These are phyloP conservation scores for Kernera saxatilis DNA, from an alignment of 345 rosid genomes.

Conservation along the genomic window DNA sequence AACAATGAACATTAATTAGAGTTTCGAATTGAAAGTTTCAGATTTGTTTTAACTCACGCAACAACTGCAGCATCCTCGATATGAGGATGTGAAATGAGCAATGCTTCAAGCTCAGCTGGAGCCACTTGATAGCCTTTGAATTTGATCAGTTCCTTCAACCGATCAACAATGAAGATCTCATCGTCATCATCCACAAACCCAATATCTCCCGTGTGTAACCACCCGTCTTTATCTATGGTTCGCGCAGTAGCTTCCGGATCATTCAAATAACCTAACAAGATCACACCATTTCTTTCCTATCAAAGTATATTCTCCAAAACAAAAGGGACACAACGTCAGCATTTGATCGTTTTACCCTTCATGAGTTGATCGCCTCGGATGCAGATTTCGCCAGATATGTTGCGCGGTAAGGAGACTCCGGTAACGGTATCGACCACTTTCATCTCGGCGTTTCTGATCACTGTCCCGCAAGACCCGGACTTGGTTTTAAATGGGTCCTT, in stretches of 20 bases:
- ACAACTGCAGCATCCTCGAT: slow-evolving; percentile 57
- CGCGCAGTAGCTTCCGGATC: slow-evolving; percentile 40
- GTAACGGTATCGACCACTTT: slow-evolving; percentile 74
- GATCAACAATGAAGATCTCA: slow-evolving; percentile 60
- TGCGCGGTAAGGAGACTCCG: slow-evolving; percentile 50
- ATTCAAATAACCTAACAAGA: slow-evolving; percentile 39
- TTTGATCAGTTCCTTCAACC: slow-evolving; percentile 66
- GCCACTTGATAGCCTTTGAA: slow-evolving; percentile 75
- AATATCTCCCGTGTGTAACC: slow-evolving; percentile 66
- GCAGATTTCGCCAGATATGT: slow-evolving; percentile 78
- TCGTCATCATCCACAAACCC: slow-evolving; percentile 63
- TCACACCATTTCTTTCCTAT: not conserved
- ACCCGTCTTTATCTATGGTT: slow-evolving; percentile 53
- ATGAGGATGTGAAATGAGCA: slow-evolving; percentile 46
- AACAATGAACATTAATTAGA: not conserved
- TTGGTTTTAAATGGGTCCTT: slow-evolving; percentile 62
- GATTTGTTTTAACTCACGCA: slow-evolving; percentile 37
- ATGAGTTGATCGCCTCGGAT: slow-evolving; percentile 77
- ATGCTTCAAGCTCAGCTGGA: slow-evolving; percentile 70
- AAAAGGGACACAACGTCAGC: too few species aligned
- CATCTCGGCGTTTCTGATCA: slow-evolving; percentile 84
- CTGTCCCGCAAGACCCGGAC: slow-evolving; percentile 83
- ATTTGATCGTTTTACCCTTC: slow-evolving; percentile 47
- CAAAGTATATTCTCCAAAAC: not conserved
- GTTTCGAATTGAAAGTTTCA: not conserved